Conservation (phyloP, 2,329 filamentous ascomycete species). For the Aspergillus udagawae region DNA sequence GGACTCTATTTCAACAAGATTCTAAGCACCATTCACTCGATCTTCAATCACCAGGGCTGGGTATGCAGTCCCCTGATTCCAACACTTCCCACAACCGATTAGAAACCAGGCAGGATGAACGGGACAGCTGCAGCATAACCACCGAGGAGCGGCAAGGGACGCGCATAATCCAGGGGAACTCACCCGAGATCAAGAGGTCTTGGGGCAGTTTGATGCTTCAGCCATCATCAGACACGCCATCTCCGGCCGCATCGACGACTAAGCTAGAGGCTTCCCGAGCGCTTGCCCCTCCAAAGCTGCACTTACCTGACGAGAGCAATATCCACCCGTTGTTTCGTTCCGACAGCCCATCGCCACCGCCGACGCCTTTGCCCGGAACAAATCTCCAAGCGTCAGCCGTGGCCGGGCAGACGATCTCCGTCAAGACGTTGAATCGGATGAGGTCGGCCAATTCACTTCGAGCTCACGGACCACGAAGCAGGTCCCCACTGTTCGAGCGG, state of each 20-base stretch:
- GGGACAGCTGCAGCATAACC: conserved; percentile 9
- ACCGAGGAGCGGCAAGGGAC: conserved; percentile 1
- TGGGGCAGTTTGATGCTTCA: conserved; percentile 22
- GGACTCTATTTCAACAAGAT: conserved; percentile 23
- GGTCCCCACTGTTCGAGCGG: conserved; percentile 16
- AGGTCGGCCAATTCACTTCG: conserved; percentile 31
- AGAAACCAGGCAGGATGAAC: conserved; percentile 2
- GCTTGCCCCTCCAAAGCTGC: conserved; percentile 16
- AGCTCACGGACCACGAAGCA: conserved; percentile 16
- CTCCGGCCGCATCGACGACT: conserved; percentile 19
- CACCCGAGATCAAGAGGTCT: conserved; percentile 19
- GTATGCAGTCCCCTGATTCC: conserved; percentile 6
- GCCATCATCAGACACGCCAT: conserved; percentile 12
- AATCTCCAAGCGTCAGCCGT: conserved; percentile 53
- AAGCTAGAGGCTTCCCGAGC: conserved; percentile 13
- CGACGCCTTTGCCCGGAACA: conserved; percentile 50
- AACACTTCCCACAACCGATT: conserved; percentile 4
- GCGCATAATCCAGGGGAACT: conserved; percentile 10
- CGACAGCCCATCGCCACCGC: conserved; percentile 50
- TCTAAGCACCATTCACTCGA: conserved; percentile 23
- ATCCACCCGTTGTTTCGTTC: conserved; percentile 58
- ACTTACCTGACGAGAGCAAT: conserved; percentile 43
- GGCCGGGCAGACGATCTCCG: conserved; percentile 50
- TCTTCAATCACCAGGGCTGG: conserved; percentile 10
- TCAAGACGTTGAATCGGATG: conserved; percentile 34